Conservation (phyloP, 1,284 basidiomycete genomes). For the Ceratobasidium sp. region DNA sequence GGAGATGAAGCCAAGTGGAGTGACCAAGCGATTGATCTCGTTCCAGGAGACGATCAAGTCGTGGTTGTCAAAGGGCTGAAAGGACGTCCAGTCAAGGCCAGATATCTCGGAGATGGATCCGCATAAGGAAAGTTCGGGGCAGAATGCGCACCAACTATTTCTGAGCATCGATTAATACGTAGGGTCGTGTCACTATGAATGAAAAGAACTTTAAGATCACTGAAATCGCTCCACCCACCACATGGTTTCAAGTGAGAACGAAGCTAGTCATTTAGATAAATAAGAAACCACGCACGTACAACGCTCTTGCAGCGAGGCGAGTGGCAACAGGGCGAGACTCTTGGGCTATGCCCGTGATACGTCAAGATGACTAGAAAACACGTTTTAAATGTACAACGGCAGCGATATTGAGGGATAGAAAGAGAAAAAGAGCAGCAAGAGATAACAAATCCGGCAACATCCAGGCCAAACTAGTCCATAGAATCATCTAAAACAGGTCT, state of each 20-base stretch:
- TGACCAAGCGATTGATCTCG: conserved; percentile 64
- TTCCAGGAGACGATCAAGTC: conserved; percentile 68
- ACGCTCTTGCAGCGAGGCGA: conserved; percentile 18
- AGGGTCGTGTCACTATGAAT: neutral
- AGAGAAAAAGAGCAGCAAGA: neutral
- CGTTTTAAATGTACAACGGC: conserved; percentile 2
- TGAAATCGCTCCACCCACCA: conserved; percentile 6
- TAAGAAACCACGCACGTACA: conserved; percentile 31
- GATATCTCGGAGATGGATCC: conserved; percentile 77
- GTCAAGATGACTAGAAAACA: conserved; percentile 21
- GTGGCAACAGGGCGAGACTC: conserved; percentile 1
- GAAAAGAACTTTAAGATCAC: neutral
- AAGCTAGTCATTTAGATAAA: neutral
- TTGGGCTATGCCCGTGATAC: conserved; percentile 3
- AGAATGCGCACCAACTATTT: conserved; percentile 17
- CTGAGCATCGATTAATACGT: conserved; percentile 1
- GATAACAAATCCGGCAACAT: conserved; percentile 1
- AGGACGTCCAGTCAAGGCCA: conserved; percentile 63
- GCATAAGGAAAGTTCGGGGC: conserved; percentile 55
- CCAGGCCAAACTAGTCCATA: conserved; percentile 28
- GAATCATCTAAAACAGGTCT: conserved; percentile 22
- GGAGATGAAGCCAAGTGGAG: conserved; percentile 55
- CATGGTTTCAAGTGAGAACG: conserved; percentile 24
- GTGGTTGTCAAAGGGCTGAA: conserved; percentile 64
- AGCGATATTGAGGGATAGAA: neutral